Base-by-base conservation (phyloP, 352 stramenopile genomes). In the Phytophthora tubulina region DNA sequence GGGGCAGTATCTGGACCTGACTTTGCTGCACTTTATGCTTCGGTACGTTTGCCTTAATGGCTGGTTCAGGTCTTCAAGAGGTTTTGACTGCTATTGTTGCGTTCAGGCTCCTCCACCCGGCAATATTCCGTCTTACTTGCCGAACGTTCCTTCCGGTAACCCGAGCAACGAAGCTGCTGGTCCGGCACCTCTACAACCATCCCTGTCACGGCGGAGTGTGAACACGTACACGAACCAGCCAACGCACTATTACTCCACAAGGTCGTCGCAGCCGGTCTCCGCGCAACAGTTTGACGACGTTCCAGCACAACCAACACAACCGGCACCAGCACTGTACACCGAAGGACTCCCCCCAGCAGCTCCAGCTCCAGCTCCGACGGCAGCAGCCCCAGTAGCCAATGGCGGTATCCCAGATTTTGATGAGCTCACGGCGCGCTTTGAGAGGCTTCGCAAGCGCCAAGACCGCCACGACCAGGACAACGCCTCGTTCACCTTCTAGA, bases 391-490 rank as follows among this genome's bases (percentile, higher is more conserved):
- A 48, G n/a, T 70, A 15, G 57, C 70, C 8, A 81, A 85, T 21
- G 88, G 81, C 6, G 55, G 44, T 8, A 75, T 94, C 4, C 88
- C 89, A 13, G 89, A 97, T 72, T 98, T 98, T 78, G 91, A 98
- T 58, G 93, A 98, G 70, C 88, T 99, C 57, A 97, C 94, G 2
- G 93, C 92, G 9, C 90, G 94, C 30, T 99, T 99, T 73, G 90
- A 97, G 45, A 86, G 85, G 6, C 80, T 99, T 62, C 85, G 89
- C 42, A 86, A 92, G 72, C 85, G 82, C 15, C 87, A 93, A 74
- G 83, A 91, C 51, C 74, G 76, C 14, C 72, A 86, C 53, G 83
- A 85, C 65, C 72, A 80, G 48, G 78, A 81, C 49, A 83, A 80
- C 31, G 67, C 62, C 11, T 91, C 83, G 8, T 92, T 94, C 62